These are phyloP conservation scores for Reutealis trisperma DNA, from an alignment of 345 rosid genomes.

Conservation along the genomic window DNA sequence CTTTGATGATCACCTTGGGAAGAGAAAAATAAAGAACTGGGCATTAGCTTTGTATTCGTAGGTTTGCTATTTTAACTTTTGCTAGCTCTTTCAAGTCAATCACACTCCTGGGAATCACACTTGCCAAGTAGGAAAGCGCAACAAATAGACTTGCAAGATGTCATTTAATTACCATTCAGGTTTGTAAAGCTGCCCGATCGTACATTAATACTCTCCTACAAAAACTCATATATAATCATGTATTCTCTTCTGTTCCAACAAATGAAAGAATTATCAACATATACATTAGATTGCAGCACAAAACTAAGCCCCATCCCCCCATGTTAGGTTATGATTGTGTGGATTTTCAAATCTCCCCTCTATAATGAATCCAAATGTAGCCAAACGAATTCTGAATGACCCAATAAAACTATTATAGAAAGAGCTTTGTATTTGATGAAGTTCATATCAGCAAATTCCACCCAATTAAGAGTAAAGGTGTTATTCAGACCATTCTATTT, in stretches of 20 bases:
- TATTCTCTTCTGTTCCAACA: neutral
- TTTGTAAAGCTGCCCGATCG: too few species aligned
- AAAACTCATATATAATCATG: too few species aligned
- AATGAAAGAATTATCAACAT: constrained; percentile 10
- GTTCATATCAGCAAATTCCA: neutral
- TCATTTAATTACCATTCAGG: neutral
- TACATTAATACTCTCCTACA: too few species aligned
- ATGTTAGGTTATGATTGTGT: neutral
- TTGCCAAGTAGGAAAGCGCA: too few species aligned
- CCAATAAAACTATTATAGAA: neutral
- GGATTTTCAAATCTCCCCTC: neutral
- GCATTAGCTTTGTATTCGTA: too few species aligned
- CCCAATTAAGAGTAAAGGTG: neutral
- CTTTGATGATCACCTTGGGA: too few species aligned
- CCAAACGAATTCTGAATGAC: neutral
- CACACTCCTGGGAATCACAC: too few species aligned
- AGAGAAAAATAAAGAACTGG: too few species aligned
- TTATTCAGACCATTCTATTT: neutral
- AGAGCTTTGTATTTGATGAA: neutral
- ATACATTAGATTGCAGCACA: neutral
- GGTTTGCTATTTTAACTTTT: too few species aligned
- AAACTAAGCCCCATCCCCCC: neutral
- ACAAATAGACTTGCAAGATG: too few species aligned
- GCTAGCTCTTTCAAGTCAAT: too few species aligned
- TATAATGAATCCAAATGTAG: neutral